Percentiles rank a stretch among this genome's conserved stretches.
Conservation (phyloP, 1,284 basidiomycete genomes). For the Grifola frondosa region DNA sequence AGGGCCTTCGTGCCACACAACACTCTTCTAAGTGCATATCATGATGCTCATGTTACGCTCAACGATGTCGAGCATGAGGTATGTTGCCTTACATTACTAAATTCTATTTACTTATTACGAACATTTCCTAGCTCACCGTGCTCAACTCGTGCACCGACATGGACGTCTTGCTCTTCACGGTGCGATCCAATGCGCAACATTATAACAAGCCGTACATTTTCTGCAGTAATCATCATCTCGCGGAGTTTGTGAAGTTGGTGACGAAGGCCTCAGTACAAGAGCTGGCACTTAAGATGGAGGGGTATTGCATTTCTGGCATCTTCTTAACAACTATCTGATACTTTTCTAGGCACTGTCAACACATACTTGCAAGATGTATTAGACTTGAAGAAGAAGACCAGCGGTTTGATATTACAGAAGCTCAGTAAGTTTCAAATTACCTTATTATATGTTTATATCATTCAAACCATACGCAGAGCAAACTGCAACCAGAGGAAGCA, state of each 20-base stretch:
- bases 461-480: not conserved
- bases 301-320: conserved; percentile 8
- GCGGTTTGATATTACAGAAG: conserved; percentile 9
- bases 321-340: not conserved
- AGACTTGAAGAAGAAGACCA: conserved; percentile 8
- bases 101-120: no score
- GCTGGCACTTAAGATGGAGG: conserved; percentile 9
- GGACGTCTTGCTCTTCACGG: conserved; percentile 14
- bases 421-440: conserved; percentile 17
- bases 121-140: not conserved
- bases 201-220: conserved; percentile 10
- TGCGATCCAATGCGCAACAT: conserved; percentile 1
- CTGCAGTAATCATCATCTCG: conserved; percentile 6
- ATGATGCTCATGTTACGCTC: conserved; percentile 3
- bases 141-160: conserved; percentile 12
- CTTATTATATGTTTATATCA: not conserved
- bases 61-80: conserved; percentile 4
- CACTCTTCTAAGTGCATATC: conserved; percentile 1
- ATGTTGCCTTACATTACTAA: not conserved
- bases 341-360: conserved; percentile 2
- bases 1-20: conserved; percentile 2
- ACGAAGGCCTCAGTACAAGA: conserved; percentile 2
- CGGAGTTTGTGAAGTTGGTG: conserved; percentile 10
- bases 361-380: conserved; percentile 3
- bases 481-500: not conserved